Percentiles rank a stretch among this genome's conserved stretches.
These are phyloP conservation scores for Noccaea bulbosa DNA, from an alignment of 345 rosid species.

Conservation along the genomic window DNA sequence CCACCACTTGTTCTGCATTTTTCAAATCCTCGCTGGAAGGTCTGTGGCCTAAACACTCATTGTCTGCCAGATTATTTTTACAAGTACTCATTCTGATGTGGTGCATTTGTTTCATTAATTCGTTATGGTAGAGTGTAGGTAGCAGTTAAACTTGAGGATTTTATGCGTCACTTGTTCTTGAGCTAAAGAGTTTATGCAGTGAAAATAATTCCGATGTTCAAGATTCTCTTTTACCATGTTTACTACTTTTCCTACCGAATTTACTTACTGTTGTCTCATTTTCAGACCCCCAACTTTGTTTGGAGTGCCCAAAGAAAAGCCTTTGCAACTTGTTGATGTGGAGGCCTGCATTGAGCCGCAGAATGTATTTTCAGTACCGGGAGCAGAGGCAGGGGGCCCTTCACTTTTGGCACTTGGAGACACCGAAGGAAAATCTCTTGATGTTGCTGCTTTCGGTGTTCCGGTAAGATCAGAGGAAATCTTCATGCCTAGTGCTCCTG, in stretches of 20 bases:
- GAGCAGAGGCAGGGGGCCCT: conserved; percentile 45
- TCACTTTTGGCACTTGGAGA: conserved; percentile 36
- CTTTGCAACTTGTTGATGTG: conserved; percentile 54
- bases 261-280: conserved; percentile 31
- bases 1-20: conserved; percentile 80
- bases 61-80: conserved; percentile 23
- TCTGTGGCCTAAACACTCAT: conserved; percentile 38
- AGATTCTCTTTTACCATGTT: neutral
- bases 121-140: conserved; percentile 18
- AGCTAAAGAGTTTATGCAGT: conserved; percentile 4
- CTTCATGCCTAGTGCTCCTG: conserved; percentile 37
- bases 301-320: conserved; percentile 81
- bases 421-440: conserved; percentile 37
- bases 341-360: conserved; percentile 67
- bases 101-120: conserved; percentile 24
- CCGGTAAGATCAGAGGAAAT: conserved; percentile 36
- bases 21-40: conserved; percentile 90
- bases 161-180: conserved; percentile 24
- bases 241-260: conserved; percentile 14
- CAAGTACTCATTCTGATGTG: conserved; percentile 12
- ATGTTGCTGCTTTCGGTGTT: conserved; percentile 35
- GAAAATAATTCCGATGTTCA: neutral
- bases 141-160: conserved; percentile 7
- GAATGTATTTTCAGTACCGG: conserved; percentile 53
- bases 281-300: conserved; percentile 81